phyloP scores from a whole-genome alignment of 495 filamentous ascomycete species.

The Aspergillus olivimuriae region DNA sequence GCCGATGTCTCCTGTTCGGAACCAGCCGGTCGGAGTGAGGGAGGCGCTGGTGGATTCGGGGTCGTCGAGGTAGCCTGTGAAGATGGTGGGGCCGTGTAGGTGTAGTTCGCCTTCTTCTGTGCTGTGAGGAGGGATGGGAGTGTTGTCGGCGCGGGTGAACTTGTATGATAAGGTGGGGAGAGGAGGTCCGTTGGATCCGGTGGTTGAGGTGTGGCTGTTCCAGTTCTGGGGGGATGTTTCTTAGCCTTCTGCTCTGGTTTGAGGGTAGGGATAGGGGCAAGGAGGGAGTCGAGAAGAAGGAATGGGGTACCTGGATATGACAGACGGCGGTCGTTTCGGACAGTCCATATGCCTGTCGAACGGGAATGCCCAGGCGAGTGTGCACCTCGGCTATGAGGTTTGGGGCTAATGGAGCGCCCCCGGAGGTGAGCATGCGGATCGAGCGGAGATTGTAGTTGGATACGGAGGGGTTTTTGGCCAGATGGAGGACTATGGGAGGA shows the following conservation, averaged over 20 bases:
- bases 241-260: no score
- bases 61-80: conserved; percentile 59
- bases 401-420: conserved; percentile 65
- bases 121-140: conserved; percentile 30
- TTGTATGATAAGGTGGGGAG: neutral
- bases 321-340: conserved; percentile 47
- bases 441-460: conserved; percentile 60
- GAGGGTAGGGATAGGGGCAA: neutral
- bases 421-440: conserved; percentile 66
- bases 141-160: neutral
- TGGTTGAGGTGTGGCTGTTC: neutral
- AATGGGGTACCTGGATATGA: conserved; percentile 30
- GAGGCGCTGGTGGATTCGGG: conserved; percentile 51
- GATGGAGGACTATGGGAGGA: conserved; percentile 64
- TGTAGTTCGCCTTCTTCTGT: conserved; percentile 53
- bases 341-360: conserved; percentile 71
- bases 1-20: conserved; percentile 48
- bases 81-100: conserved; percentile 47
- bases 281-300: neutral
- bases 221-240: no score
- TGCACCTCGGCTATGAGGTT: conserved; percentile 66
- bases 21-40: conserved; percentile 40
- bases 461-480: conserved; percentile 61
- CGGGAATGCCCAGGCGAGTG: conserved; percentile 53
- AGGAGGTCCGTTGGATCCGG: neutral